These are phyloP conservation scores for Kwoniella shandongensis DNA, from an alignment of 768 basidiomycete species.

Conservation along the genomic window DNA sequence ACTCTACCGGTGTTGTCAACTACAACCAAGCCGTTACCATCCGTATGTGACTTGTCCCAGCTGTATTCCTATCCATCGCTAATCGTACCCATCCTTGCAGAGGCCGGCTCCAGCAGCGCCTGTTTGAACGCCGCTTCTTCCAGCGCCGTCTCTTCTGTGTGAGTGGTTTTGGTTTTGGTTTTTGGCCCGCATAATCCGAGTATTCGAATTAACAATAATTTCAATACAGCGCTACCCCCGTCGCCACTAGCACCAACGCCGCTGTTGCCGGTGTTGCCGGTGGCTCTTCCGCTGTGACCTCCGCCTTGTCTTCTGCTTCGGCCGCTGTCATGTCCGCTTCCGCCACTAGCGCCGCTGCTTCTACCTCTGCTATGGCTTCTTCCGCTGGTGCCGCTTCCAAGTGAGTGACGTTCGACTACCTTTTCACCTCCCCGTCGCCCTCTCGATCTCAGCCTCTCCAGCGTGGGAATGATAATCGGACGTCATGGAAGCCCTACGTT, in stretches of 20 bases:
- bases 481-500: too few species aligned
- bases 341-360: background rate
- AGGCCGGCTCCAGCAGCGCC: slow-evolving; percentile 16
- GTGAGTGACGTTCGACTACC: slow-evolving; percentile 6
- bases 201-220: too few species aligned
- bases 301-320: slow-evolving; percentile 6
- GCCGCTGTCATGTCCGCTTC: slow-evolving; percentile 9
- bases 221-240: slow-evolving; percentile 24
- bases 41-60: slow-evolving; percentile 13
- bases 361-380: slow-evolving; percentile 3
- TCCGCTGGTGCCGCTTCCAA: slow-evolving; percentile 15
- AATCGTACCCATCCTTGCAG: slow-evolving; percentile 4
- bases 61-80: background rate
- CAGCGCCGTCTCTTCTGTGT: slow-evolving; percentile 15
- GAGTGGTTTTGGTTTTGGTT: slow-evolving; percentile 3
- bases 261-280: slow-evolving; percentile 14
- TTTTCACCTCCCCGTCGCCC: background rate
- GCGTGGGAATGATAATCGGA: too few species aligned
- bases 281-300: slow-evolving; percentile 1
- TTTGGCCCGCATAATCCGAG: background rate
- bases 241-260: slow-evolving; percentile 28
- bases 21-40: slow-evolving; percentile 27
- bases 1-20: slow-evolving; percentile 59
- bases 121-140: slow-evolving; percentile 19
- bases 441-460: background rate